phyloP scores from a whole-genome alignment of 2,329 filamentous ascomycete species.

The Colletotrichum falcatum region DNA sequence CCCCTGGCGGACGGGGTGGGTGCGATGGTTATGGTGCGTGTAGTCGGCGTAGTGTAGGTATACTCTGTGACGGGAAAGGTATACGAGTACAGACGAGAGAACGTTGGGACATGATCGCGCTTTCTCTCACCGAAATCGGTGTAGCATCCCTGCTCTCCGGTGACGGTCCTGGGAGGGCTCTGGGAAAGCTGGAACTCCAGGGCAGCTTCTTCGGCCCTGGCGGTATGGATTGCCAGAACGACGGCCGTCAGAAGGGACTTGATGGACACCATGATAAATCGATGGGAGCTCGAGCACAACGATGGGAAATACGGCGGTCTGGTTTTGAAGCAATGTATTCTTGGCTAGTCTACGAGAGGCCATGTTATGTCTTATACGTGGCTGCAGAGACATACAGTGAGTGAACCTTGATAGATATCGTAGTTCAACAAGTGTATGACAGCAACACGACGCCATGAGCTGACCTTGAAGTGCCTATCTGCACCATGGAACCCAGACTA shows the following conservation, averaged over 20 bases:
- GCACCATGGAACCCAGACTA: neutral
- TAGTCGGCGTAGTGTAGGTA: conserved; percentile 21
- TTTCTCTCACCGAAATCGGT: neutral
- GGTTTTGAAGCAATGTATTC: neutral
- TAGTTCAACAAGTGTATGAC: neutral
- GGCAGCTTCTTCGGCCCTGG: neutral
- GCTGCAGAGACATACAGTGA: neutral
- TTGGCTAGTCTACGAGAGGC: neutral
- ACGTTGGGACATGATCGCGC: neutral
- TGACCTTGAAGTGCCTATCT: neutral
- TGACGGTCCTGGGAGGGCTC: conserved; percentile 9
- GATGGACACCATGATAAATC: neutral
- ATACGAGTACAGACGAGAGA: conserved; percentile 29
- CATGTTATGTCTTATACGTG: neutral
- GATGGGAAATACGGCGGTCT: neutral
- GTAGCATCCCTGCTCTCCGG: conserved; percentile 34
- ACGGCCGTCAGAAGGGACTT: neutral
- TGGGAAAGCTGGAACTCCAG: neutral
- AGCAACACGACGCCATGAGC: conserved; percentile 4
- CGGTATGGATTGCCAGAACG: neutral
- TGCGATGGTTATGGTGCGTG: conserved; percentile 26
- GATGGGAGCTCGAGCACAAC: neutral
- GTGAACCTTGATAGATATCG: neutral
- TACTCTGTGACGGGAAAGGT: conserved; percentile 30
- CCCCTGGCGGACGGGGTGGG: neutral